Evolutionary conservation across 306 rosid genomes (phyloP).

Genomic region (Coriaria nepalensis): DNA sequence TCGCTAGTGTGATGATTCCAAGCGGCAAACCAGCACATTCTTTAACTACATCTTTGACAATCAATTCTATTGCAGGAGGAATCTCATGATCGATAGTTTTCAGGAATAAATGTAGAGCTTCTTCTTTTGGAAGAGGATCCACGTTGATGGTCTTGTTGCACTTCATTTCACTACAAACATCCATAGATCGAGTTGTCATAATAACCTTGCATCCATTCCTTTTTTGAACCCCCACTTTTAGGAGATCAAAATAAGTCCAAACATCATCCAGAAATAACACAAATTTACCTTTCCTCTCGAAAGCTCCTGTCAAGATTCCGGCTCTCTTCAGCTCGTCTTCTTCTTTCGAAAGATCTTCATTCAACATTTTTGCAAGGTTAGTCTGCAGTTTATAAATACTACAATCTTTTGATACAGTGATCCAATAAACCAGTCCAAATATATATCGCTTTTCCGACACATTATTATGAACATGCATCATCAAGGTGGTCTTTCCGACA

Average conservation of each 20-base stretch:
- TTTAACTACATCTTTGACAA: too few species aligned
- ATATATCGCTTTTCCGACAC: not conserved
- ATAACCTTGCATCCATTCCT: conserved; percentile 13
- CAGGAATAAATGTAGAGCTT: conserved; percentile 9
- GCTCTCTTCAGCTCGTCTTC: not conserved
- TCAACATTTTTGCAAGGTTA: not conserved
- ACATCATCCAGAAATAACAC: conserved; percentile 24
- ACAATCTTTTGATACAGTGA: conserved; percentile 12
- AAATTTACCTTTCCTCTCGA: conserved; percentile 2
- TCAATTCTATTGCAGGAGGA: not conserved
- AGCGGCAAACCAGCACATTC: not conserved
- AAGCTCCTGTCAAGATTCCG: not conserved
- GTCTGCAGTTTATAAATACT: conserved; percentile 1
- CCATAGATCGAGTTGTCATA: conserved; percentile 13
- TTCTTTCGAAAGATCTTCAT: not conserved
- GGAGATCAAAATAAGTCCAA: conserved; percentile 16
- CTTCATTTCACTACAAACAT: conserved; percentile 8
- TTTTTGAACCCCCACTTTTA: conserved; percentile 11
- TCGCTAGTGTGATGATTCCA: not conserved
- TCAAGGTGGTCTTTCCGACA: conserved; percentile 5
- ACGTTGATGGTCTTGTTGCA: conserved; percentile 1
- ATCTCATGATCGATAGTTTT: not conserved
- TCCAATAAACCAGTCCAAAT: conserved; percentile 14
- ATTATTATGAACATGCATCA: conserved; percentile 5
- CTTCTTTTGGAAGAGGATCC: not conserved